Conservation (phyloP, 2,329 filamentous ascomycete species). For the Blumeria hordei region DNA sequence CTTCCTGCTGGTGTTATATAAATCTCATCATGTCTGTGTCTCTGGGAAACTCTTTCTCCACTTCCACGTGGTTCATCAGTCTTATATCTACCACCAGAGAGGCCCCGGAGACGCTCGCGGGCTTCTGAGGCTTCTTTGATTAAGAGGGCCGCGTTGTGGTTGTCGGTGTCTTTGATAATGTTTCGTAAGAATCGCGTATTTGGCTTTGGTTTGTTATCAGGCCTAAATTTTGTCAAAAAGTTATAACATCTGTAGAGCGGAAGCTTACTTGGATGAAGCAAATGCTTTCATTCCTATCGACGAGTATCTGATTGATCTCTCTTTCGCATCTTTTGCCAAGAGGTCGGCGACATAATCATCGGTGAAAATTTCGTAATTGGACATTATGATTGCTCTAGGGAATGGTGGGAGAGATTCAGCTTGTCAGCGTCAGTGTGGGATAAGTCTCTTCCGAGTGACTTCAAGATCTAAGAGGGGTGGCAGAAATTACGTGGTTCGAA, state of each 20-base stretch:
- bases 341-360: conserved; percentile 63
- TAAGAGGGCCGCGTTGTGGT: conserved; percentile 66
- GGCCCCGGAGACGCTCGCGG: conserved; percentile 37
- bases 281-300: conserved; percentile 49
- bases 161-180: conserved; percentile 70
- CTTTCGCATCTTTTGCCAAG: conserved; percentile 56
- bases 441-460: too few species aligned
- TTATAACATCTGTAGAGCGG: background rate
- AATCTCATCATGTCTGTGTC: background rate
- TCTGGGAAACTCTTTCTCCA: background rate
- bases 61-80: background rate
- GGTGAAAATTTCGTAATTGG: conserved; percentile 24
- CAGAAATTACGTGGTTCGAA: too few species aligned
- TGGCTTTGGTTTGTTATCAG: conserved; percentile 51
- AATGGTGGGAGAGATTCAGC: background rate
- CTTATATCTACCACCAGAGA: conserved; percentile 18
- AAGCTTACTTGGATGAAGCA: conserved; percentile 17
- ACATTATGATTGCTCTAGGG: conserved; percentile 6
- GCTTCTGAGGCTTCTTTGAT: conserved; percentile 69
- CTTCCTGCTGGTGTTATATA: background rate
- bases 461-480: background rate
- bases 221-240: conserved; percentile 12
- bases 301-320: conserved; percentile 50
- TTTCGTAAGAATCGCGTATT: conserved; percentile 78
- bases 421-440: too few species aligned